Evolutionary conservation across 176 grass and related monocot species (phyloP), one percentile per base, ranked within the genome.

Genomic region (Ampelocalamus luodianensis): DNA sequence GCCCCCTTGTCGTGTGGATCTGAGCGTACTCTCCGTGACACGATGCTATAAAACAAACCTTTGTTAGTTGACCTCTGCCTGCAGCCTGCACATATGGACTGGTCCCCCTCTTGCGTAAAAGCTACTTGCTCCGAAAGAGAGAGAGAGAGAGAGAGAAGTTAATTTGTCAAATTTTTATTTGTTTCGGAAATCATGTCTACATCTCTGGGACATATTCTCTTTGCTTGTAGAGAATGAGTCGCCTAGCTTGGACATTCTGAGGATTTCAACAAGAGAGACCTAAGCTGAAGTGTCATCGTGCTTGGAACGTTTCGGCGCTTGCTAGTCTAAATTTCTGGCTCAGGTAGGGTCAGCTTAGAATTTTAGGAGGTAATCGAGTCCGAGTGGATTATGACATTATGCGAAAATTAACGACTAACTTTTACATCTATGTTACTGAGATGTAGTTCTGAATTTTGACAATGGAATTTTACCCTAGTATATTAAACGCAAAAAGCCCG

Each of bases 21-120:
- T 84, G 44, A 80, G 85, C 23, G 61, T 56, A 70, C 43, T 71
- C 34, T 84, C 85, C 74, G 85, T 91, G 89, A 84, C 65, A 68
- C 10, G 27, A 62, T 36, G 63, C 82, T 29, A 89, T 29, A 89
- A 84, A 90, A 76, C 61, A 37, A 87, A 7, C 17, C 69, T 74
- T 76, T 87, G 32, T 76, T 91, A 84, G 89, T 91, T 91, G 89
- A 91, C 89, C 85, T 84, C 45, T 80, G 80, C 51, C 34, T 66
- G 72, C 54, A 64, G 55, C 53, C 61, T 60, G 77, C 70, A 36
- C 34, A 59, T 53, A 80, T 58, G n/a, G n/a, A n/a, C n/a, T n/a
- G 65, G 36, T 54, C 55, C 50, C 58, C 62, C 17, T 37, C 14
- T 63, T 53, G 51, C 17, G 17, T 65, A 54, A 60, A 73, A 74